Evolutionary conservation across 2,329 filamentous ascomycete species (phyloP).

Genomic region (Hypoxylon rubiginosum): DNA sequence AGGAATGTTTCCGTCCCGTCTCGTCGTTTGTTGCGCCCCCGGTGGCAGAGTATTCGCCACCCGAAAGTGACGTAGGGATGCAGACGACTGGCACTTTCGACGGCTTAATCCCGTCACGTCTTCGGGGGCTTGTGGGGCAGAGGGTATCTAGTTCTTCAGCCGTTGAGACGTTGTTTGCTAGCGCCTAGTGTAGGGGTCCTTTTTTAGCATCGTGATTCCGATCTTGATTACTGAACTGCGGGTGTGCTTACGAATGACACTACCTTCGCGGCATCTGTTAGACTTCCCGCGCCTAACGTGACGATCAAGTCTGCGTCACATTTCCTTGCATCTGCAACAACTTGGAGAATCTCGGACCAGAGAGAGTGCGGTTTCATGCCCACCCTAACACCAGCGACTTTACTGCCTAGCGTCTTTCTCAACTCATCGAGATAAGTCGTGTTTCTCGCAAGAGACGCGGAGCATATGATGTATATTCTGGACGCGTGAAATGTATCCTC

Average conservation of each 20-base stretch:
- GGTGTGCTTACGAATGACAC: constrained; percentile 54
- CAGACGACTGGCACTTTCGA: constrained; percentile 50
- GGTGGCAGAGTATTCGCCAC: constrained; percentile 54
- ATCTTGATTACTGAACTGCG: neutral
- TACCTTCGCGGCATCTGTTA: constrained; percentile 70
- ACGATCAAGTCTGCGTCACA: constrained; percentile 63
- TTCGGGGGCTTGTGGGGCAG: constrained; percentile 44
- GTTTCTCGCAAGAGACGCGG: constrained; percentile 61
- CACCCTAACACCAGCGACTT: constrained; percentile 60
- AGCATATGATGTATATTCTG: constrained; percentile 65
- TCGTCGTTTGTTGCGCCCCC: constrained; percentile 50
- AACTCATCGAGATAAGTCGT: constrained; percentile 61
- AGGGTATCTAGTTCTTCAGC: constrained; percentile 57
- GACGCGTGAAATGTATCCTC: constrained; percentile 59
- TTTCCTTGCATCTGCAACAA: constrained; percentile 57
- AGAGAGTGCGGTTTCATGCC: constrained; percentile 68
- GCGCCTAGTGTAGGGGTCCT: constrained; percentile 47
- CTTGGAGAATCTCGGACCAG: constrained; percentile 65
- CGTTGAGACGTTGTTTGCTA: constrained; percentile 62
- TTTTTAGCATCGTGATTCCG: constrained; percentile 11
- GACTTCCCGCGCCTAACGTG: constrained; percentile 67
- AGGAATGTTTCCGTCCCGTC: constrained; percentile 48
- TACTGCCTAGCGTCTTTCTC: constrained; percentile 55
- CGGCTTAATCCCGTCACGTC: constrained; percentile 43
- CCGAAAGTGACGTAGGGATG: constrained; percentile 55